These are phyloP conservation scores for Mycena albidolilacea DNA, from an alignment of 768 basidiomycete species.

Conservation along the genomic window DNA sequence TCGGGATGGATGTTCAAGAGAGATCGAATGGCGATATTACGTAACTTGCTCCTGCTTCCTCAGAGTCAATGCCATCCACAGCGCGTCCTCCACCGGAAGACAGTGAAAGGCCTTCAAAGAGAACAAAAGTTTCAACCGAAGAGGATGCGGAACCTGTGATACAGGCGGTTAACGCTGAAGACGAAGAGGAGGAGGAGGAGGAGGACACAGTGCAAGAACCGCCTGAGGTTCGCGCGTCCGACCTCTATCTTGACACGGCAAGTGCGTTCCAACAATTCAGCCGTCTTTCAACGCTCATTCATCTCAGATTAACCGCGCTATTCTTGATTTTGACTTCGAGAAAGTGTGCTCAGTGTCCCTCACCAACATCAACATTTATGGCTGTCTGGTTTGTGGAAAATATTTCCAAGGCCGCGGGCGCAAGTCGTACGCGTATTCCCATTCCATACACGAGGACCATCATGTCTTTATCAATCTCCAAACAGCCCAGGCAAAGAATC, in stretches of 20 bases:
- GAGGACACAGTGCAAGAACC: conserved; percentile 45
- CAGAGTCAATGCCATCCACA: conserved; percentile 26
- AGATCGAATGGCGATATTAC: conserved; percentile 6
- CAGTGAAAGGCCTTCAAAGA: conserved; percentile 54
- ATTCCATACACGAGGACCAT: conserved; percentile 98
- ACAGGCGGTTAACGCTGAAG: conserved; percentile 34
- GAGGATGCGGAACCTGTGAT: conserved; percentile 37
- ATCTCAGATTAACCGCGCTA: conserved; percentile 86
- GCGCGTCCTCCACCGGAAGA: conserved; percentile 36
- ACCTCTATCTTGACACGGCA: conserved; percentile 96
- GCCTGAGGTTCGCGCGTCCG: conserved; percentile 69
- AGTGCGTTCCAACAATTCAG: conserved; percentile 48
- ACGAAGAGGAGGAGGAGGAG: conserved; percentile 52
- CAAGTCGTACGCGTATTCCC: conserved; percentile 94
- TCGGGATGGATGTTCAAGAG: too few species aligned
- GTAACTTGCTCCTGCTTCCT: not conserved
- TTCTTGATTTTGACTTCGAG: conserved; percentile 99
- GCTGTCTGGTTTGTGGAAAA: conserved; percentile 97
- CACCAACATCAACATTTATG: conserved; percentile 97
- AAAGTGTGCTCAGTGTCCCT: conserved; percentile 98
- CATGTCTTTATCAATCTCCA: conserved; percentile 98
- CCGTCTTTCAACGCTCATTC: conserved; percentile 29
- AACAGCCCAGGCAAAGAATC: conserved; percentile 82
- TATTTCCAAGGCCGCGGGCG: conserved; percentile 98
- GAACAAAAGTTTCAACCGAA: conserved; percentile 43